Percentiles rank a stretch among this genome's conserved stretches.
These are phyloP conservation scores for Syzygium syzygioides DNA, from an alignment of 441 rosid species.

Conservation along the genomic window DNA sequence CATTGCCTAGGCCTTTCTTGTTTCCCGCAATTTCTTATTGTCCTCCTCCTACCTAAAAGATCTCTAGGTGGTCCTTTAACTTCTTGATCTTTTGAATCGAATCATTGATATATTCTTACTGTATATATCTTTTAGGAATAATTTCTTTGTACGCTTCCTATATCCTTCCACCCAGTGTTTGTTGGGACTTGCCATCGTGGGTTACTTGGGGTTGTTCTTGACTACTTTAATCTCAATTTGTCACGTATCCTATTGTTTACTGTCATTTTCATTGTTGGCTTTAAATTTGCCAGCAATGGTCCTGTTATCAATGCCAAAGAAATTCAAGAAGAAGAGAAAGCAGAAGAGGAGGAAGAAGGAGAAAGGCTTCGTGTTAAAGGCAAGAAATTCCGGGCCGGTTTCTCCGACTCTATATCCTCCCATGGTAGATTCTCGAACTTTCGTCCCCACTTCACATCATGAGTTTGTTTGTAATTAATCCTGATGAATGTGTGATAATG, in stretches of 20 bases:
- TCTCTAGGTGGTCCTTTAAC: neutral
- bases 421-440: constrained; percentile 29
- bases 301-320: constrained; percentile 9
- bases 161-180: neutral
- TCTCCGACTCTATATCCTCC: constrained; percentile 39
- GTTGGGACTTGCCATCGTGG: neutral
- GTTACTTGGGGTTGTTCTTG: neutral
- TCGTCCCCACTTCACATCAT: neutral
- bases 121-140: neutral
- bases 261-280: neutral
- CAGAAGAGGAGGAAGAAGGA: constrained; percentile 2
- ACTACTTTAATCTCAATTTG: neutral
- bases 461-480: neutral
- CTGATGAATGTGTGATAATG: neutral
- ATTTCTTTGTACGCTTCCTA: neutral
- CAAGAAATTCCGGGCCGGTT: constrained; percentile 39
- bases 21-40: neutral
- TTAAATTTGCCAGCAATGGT: constrained; percentile 16
- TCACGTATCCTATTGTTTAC: neutral
- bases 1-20: neutral
- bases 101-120: neutral
- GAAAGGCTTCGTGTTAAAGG: constrained; percentile 13
- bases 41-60: neutral
- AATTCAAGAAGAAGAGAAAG: constrained; percentile 9
- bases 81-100: neutral